These are phyloP conservation scores for Rhododendron vialii DNA, from an alignment of 148 eudicot species.

Conservation along the genomic window DNA sequence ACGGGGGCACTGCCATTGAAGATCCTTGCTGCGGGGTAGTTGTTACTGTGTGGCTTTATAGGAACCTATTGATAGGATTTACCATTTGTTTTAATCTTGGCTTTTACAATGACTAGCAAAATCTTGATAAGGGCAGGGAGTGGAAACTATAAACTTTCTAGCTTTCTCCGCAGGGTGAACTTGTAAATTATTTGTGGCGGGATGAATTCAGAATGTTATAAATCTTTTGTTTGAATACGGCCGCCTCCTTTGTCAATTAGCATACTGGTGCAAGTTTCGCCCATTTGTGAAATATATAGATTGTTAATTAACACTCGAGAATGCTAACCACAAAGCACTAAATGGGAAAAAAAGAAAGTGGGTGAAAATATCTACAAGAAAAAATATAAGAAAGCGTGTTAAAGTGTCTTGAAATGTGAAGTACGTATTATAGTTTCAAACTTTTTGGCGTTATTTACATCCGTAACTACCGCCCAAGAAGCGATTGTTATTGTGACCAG, in stretches of 20 bases:
- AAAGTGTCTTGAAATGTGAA: not conserved
- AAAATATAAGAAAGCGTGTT: not conserved
- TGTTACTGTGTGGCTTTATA: not conserved
- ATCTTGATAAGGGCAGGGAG: not conserved
- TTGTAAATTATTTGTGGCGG: not conserved
- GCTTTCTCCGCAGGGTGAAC: not conserved
- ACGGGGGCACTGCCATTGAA: not conserved
- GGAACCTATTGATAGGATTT: not conserved
- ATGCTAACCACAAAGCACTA: too few relatives aligned
- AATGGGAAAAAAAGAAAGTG: too few relatives aligned
- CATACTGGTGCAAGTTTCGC: not conserved
- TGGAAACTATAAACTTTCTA: not conserved
- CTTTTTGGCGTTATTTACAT: not conserved
- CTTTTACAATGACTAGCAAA: not conserved
- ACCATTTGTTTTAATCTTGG: not conserved
- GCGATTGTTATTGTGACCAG: too few relatives aligned
- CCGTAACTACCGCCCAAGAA: not conserved
- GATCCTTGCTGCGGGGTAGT: not conserved
- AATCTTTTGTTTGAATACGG: too few relatives aligned
- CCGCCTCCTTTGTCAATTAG: not conserved
- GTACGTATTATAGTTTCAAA: not conserved
- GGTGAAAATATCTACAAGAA: too few relatives aligned
- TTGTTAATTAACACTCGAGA: too few relatives aligned
- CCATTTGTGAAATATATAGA: not conserved
- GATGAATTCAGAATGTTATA: not conserved